Conservation (phyloP, 2,329 filamentous ascomycete species). For the Fusarium oxysporum region DNA sequence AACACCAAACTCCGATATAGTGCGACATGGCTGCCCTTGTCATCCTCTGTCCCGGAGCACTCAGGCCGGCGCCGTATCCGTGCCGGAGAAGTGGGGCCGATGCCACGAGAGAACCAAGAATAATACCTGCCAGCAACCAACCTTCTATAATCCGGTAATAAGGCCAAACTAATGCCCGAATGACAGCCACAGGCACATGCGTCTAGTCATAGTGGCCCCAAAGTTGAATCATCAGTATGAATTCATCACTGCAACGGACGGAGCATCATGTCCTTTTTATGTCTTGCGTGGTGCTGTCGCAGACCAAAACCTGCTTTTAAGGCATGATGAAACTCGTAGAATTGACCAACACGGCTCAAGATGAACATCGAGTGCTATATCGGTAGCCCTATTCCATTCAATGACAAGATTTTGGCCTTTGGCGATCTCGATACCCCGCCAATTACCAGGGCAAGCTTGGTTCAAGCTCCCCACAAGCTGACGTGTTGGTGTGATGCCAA, state of each 20-base stretch:
- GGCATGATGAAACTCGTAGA: slow-evolving; percentile 5
- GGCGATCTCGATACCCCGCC: slow-evolving; percentile 36
- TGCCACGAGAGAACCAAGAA: background rate
- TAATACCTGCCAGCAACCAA: background rate
- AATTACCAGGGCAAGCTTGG: slow-evolving; percentile 16
- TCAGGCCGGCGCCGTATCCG: slow-evolving; percentile 1
- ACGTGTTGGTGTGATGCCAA: slow-evolving; percentile 29
- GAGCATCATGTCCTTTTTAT: background rate
- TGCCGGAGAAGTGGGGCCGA: slow-evolving; percentile 32
- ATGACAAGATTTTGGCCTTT: slow-evolving; percentile 12
- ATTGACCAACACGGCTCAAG: background rate
- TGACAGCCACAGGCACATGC: background rate
- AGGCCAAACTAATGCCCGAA: background rate
- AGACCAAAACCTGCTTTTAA: slow-evolving; percentile 26
- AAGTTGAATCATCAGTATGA: slow-evolving; percentile 7
- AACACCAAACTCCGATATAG: background rate
- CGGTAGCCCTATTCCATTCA: background rate
- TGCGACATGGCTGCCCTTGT: background rate
- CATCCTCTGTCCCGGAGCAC: background rate
- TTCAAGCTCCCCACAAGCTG: slow-evolving; percentile 26
- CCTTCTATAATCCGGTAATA: slow-evolving; percentile 18
- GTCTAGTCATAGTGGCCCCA: background rate
- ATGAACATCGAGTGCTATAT: background rate
- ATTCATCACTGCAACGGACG: slow-evolving; percentile 5
- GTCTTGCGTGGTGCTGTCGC: background rate